Conservation (phyloP, 2,329 filamentous ascomycete genomes). For the Xylariaceae sp. region DNA sequence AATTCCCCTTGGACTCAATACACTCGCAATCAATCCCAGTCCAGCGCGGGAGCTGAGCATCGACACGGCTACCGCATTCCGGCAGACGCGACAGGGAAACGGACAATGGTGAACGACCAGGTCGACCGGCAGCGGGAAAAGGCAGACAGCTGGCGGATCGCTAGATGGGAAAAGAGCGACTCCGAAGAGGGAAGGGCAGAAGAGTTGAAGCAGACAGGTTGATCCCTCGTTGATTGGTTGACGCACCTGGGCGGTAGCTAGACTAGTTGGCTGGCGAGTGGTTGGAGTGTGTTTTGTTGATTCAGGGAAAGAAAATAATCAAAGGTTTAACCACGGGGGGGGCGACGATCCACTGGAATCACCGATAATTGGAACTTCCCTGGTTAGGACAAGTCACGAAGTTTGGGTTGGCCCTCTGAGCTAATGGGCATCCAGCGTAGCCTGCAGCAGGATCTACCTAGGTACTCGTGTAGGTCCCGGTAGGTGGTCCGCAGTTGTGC, state of each 20-base stretch:
- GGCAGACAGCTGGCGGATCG: slow-evolving; percentile 6
- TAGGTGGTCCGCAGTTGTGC: too few relatives aligned
- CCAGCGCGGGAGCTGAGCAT: slow-evolving; percentile 58
- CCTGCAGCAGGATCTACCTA: neutral
- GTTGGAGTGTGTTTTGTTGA: slow-evolving; percentile 7
- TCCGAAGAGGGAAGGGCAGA: slow-evolving; percentile 5
- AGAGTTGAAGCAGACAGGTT: slow-evolving; percentile 13
- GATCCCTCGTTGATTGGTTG: slow-evolving; percentile 16
- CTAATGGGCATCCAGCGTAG: neutral
- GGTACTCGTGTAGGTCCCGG: too few relatives aligned
- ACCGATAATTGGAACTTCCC: slow-evolving; percentile 14
- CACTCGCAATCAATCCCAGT: slow-evolving; percentile 45
- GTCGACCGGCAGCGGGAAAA: slow-evolving; percentile 1
- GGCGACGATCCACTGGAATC: slow-evolving; percentile 20
- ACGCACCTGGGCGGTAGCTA: slow-evolving; percentile 2
- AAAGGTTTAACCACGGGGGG: slow-evolving; percentile 8
- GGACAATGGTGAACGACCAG: slow-evolving; percentile 20
- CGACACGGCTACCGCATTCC: slow-evolving; percentile 57
- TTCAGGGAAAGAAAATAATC: slow-evolving; percentile 21
- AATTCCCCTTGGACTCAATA: slow-evolving; percentile 20
- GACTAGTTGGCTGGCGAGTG: slow-evolving; percentile 10
- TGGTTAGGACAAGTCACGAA: slow-evolving; percentile 15
- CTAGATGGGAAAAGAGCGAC: slow-evolving; percentile 4
- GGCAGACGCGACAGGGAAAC: slow-evolving; percentile 28
- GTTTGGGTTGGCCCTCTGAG: neutral